Base-by-base conservation (phyloP, 208 protist species). In the Leishmania major region DNA sequence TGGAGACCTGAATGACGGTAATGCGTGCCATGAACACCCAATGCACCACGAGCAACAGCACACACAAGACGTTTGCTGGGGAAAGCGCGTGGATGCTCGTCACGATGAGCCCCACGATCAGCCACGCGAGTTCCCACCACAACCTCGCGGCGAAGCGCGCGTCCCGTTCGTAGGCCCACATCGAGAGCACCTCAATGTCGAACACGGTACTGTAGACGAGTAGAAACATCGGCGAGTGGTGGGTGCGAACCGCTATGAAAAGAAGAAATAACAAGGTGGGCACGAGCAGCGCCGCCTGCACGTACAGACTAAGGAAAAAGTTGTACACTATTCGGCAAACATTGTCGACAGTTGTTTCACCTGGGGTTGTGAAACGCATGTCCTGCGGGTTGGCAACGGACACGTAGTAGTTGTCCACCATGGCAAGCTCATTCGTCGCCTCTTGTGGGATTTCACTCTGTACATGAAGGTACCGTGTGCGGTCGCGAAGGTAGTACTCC, bases 331-430 rank as follows among this genome's bases (percentile, higher is more conserved):
- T 67, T 31, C 17, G 1, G 66, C 47, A 71, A 53, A 79, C 25
- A 1, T 62, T 25, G n/a, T 82, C 74, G 2, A 75, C 40, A 6
- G 51, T 76, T n/a, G 62, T 79, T 47, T 82, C 70, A 25, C 78
- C 37, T 0, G 73, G 45, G 64, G 82, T 79, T 43, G 77, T 86
- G 64, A 90, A 81, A 35, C 53, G 35, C 67, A 88, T 73, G 74
- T 89, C 81, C n/a, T 79, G 79, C 22, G 90, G 90, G 81, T 91
- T 85, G 25, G 88, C 84, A 31, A 93, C 86, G 57, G 90, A 93
- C 49, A 93, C 88, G 45, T 85, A 89, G 82, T 91, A 93, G 86
- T 93, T 93, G 81, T 91, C 78, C 15, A 78, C 82, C 53, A 72
- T 55, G 13, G 85, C 82, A 17, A 93, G 74, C 8, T 73, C 64